A percentile compares a stretch with the other conserved stretches of the same genome.
These are phyloP conservation scores for Centrapalus pauciflorus DNA, from an alignment of 129 eudicot genomes.

Conservation along the genomic window DNA sequence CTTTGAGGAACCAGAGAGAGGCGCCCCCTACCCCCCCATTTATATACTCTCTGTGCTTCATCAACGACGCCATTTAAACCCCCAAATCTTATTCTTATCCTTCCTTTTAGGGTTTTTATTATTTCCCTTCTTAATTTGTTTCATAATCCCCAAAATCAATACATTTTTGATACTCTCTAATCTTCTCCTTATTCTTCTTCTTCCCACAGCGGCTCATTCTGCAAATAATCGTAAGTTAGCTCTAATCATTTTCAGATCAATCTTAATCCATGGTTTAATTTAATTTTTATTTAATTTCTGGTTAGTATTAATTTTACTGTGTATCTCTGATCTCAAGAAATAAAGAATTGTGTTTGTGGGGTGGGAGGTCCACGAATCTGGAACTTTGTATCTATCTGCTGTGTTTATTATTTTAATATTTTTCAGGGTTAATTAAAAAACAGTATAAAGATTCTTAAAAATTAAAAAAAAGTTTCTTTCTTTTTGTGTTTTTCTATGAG, in stretches of 20 bases:
- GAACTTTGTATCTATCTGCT: slow-evolving; percentile 48
- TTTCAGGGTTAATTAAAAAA: slow-evolving; percentile 10
- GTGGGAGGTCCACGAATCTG: slow-evolving; percentile 46
- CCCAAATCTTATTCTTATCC: neutral
- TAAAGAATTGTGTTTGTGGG: neutral
- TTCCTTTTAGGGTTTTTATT: slow-evolving; percentile 20
- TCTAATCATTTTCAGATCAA: slow-evolving; percentile 5
- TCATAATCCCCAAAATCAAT: slow-evolving; percentile 1
- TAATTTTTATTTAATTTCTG: neutral
- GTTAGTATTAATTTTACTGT: neutral
- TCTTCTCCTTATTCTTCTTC: slow-evolving; percentile 5
- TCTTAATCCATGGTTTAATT: neutral
- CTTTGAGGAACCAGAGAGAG: neutral
- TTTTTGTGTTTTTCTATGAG: slow-evolving; percentile 20
- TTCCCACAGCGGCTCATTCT: slow-evolving; percentile 15
- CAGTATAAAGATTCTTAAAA: slow-evolving; percentile 32
- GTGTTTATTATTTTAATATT: slow-evolving; percentile 16
- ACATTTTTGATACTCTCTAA: neutral
- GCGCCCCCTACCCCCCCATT: slow-evolving; percentile 30
- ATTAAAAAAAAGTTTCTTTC: neutral
- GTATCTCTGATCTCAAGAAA: slow-evolving; percentile 16
- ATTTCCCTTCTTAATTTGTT: slow-evolving; percentile 2
- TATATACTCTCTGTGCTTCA: slow-evolving; percentile 8
- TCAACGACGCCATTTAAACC: neutral
- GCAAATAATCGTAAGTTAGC: slow-evolving; percentile 49